Conservation (phyloP, 495 filamentous ascomycete genomes). For the Aspergillus egyptiacus region DNA sequence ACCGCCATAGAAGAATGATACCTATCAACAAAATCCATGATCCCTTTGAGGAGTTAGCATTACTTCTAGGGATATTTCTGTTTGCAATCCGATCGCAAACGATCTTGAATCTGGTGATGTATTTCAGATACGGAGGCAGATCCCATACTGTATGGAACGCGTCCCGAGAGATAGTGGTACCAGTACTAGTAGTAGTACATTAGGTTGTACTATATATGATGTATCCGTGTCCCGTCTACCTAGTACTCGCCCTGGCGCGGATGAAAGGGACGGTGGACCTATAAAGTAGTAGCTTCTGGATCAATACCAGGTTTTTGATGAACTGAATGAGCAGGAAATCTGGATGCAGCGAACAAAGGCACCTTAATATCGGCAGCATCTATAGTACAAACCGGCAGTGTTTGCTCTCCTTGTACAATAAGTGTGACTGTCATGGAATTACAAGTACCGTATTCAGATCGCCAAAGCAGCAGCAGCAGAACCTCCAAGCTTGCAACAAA, state of each 20-base stretch:
- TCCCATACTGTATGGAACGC: constrained; percentile 4
- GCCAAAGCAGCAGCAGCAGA: background rate
- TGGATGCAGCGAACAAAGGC: background rate
- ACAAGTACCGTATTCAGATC: constrained; percentile 12
- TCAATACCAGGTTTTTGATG: background rate
- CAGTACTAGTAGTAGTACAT: too few species aligned
- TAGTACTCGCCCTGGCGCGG: too few species aligned
- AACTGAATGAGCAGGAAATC: background rate
- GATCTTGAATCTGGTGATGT: constrained; percentile 7
- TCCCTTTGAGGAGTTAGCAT: too few species aligned
- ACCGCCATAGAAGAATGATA: too few species aligned
- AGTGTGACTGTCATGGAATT: constrained; percentile 9
- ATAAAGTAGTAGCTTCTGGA: background rate
- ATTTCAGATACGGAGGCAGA: background rate
- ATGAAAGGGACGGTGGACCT: too few species aligned
- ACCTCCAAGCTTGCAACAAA: background rate
- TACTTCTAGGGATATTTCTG: background rate
- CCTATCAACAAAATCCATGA: background rate
- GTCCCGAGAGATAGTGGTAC: background rate
- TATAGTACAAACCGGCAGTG: constrained; percentile 1
- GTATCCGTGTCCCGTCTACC: too few species aligned
- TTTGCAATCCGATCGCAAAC: constrained; percentile 3
- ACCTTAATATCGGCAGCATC: too few species aligned
- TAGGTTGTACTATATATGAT: too few species aligned
- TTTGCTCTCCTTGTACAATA: background rate